A percentile compares a stretch with the other conserved stretches of the same genome.
Evolutionary conservation across 2,329 filamentous ascomycete species (phyloP).

Genomic region (Ophiocordyceps camponoti-rufipedis): DNA sequence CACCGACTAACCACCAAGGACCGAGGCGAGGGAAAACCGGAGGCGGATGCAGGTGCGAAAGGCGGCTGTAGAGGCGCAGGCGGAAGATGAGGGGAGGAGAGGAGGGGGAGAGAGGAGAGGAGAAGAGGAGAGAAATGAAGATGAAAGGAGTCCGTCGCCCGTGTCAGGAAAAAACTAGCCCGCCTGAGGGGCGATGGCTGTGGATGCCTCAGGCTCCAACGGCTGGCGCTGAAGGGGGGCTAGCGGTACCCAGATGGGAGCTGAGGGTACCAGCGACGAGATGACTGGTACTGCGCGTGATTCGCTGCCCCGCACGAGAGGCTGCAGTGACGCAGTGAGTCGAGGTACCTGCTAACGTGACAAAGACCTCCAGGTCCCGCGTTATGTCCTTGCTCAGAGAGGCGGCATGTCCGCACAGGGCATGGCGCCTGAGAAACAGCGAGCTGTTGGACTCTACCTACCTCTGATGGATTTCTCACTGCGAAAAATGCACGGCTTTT

Average conservation of each 20-base stretch:
- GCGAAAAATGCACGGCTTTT: too few species aligned
- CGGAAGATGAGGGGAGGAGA: not conserved
- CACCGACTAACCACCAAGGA: too few species aligned
- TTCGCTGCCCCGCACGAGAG: not conserved
- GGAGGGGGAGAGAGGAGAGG: not conserved
- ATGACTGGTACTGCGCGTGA: not conserved
- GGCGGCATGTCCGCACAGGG: not conserved
- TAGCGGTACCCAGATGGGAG: not conserved
- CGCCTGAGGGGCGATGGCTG: not conserved
- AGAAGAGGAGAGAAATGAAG: too few species aligned
- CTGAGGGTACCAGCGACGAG: not conserved
- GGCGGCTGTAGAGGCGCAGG: not conserved
- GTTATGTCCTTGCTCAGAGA: not conserved
- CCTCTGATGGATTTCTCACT: too few species aligned
- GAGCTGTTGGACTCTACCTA: too few species aligned
- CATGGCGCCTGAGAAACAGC: not conserved
- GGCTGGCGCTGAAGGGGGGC: not conserved
- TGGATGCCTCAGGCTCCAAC: too few species aligned
- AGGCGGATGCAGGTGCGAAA: not conserved
- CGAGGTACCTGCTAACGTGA: not conserved
- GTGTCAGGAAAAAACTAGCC: not conserved
- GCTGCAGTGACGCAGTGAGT: too few species aligned
- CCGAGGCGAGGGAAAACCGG: not conserved
- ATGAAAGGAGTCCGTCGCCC: not conserved
- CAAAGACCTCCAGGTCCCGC: not conserved